Conservation (phyloP, 192 early-diverging fungal species). For the Coemansia guatemalensis region DNA sequence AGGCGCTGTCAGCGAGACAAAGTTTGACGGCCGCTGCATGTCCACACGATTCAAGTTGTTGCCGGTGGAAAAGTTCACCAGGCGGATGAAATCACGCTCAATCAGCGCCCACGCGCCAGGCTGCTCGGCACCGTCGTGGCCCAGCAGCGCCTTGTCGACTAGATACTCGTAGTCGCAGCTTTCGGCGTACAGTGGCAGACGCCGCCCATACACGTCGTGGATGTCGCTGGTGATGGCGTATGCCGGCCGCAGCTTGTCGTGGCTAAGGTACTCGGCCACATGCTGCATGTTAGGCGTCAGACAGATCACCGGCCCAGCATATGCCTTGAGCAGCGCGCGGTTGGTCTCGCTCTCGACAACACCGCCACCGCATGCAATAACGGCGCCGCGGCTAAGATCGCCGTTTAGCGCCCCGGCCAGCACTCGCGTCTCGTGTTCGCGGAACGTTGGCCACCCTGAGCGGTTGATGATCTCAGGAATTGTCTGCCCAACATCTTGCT, state of each 20-base stretch:
- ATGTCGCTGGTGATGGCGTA: conserved; percentile 73
- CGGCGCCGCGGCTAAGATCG: conserved; percentile 58
- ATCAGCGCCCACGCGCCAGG: conserved; percentile 67
- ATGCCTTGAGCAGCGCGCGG: conserved; percentile 66
- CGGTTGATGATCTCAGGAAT: conserved; percentile 77
- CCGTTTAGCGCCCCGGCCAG: conserved; percentile 62
- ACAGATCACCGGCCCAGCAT: conserved; percentile 73
- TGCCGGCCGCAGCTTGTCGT: conserved; percentile 81
- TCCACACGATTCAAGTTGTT: conserved; percentile 36
- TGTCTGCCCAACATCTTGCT: conserved; percentile 63
- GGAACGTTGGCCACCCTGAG: conserved; percentile 86
- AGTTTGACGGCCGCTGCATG: conserved; percentile 61
- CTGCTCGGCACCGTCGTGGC: conserved; percentile 25
- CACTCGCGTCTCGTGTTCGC: conserved; percentile 70
- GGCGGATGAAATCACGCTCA: conserved; percentile 72
- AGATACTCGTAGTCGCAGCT: conserved; percentile 84
- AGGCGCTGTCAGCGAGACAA: conserved; percentile 83
- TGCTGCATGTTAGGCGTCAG: conserved; percentile 73
- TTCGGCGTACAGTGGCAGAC: conserved; percentile 73
- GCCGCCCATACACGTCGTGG: conserved; percentile 73
- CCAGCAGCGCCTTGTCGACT: conserved; percentile 53
- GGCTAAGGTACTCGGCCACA: conserved; percentile 74
- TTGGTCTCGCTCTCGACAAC: conserved; percentile 80
- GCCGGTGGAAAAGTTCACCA: conserved; percentile 67
- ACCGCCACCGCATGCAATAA: conserved; percentile 94